phyloP scores from a whole-genome alignment of 805 yeast genomes.

The Zygosaccharomyces pseudorouxii region DNA sequence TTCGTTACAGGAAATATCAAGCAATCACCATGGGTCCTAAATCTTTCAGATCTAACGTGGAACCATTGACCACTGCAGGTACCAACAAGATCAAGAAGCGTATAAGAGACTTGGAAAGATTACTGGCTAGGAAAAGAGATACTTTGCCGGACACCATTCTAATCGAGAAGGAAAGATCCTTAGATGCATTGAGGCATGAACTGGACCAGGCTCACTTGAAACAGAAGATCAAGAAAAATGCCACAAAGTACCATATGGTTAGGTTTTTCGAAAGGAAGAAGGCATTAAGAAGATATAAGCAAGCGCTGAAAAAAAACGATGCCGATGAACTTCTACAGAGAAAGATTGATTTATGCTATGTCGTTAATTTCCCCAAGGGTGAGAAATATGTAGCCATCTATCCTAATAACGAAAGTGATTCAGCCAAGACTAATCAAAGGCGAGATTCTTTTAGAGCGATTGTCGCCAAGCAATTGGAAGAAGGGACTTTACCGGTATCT shows the following conservation, averaged over 20 bases:
- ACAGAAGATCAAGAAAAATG: slow-evolving; percentile 45
- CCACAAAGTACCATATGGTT: slow-evolving; percentile 86
- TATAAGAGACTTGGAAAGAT: slow-evolving; percentile 79
- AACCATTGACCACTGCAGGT: slow-evolving; percentile 37
- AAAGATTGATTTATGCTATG: slow-evolving; percentile 70
- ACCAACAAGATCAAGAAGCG: slow-evolving; percentile 67
- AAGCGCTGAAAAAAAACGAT: slow-evolving; percentile 35
- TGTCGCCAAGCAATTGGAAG: slow-evolving; percentile 48
- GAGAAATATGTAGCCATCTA: slow-evolving; percentile 77
- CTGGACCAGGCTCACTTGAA: slow-evolving; percentile 45
- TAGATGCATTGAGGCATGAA: slow-evolving; percentile 59
- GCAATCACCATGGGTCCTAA: slow-evolving; percentile 4
- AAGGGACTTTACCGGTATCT: slow-evolving; percentile 54
- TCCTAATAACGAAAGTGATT: slow-evolving; percentile 43
- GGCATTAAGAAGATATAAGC: slow-evolving; percentile 66
- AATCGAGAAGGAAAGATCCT: slow-evolving; percentile 69
- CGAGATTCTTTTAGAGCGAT: slow-evolving; percentile 48
- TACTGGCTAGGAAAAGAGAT: slow-evolving; percentile 50
- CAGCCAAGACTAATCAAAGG: slow-evolving; percentile 40
- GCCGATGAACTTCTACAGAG: slow-evolving; percentile 38
- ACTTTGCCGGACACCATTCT: slow-evolving; percentile 59
- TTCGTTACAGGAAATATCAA: not conserved
- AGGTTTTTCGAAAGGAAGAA: slow-evolving; percentile 87
- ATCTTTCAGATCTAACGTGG: slow-evolving; percentile 21
- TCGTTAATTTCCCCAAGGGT: slow-evolving; percentile 69